Base-by-base conservation (phyloP, 2,329 filamentous ascomycete species). In the Dryadomyces quercivorus region DNA sequence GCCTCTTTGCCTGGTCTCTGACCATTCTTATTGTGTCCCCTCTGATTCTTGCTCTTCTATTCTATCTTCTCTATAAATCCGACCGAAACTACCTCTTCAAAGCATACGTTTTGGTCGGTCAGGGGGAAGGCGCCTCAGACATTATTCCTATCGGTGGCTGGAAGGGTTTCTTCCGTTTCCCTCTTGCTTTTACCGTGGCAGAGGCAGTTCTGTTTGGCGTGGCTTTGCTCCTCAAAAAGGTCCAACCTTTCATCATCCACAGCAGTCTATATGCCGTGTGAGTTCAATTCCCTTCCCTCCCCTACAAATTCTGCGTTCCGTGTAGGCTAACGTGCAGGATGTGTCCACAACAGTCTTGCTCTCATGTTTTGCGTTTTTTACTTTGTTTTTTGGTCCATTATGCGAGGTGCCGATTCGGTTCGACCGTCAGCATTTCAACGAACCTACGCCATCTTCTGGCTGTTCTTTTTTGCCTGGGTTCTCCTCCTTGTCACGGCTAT, bases 41-140 rank as follows among this genome's bases (percentile, higher is more conserved):
- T 1, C 66, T 97, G 48, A 71, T 85, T 3, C 72, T 97, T 22
- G 73, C 88, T 15, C 65, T 83, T 3, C 73, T 92, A 2, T 82
- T 85, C 8, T 81, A 87, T 56, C 64, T 87, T 26, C 74, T 97
- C 4, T 75, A 78, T 47, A 81, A 80, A 56, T 72, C 76, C 9
- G 88, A 91, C 67, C 95, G 89, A 71, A 88, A 91, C 71, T 98
- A 97, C 68, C 80, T 92, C 55, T 95, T 96, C 66, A 78, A 86
- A 5, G 78, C 82, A 52, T 73, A 55, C 4, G 44, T 55, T 3
- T 69, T 22, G 69, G 76, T 59, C 70, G 72, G 77, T 51, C 77
- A 80, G 55, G 73, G 81, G n/a, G 75, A 81, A 59, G 78, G 77
- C 49, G 38, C 2, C 1, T 72, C 78, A 10, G 78, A 86, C 53